Evolutionary conservation across 768 basidiomycete genomes (phyloP), one percentile per base, ranked within the genome.

Genomic region (Tulasnella sp.): DNA sequence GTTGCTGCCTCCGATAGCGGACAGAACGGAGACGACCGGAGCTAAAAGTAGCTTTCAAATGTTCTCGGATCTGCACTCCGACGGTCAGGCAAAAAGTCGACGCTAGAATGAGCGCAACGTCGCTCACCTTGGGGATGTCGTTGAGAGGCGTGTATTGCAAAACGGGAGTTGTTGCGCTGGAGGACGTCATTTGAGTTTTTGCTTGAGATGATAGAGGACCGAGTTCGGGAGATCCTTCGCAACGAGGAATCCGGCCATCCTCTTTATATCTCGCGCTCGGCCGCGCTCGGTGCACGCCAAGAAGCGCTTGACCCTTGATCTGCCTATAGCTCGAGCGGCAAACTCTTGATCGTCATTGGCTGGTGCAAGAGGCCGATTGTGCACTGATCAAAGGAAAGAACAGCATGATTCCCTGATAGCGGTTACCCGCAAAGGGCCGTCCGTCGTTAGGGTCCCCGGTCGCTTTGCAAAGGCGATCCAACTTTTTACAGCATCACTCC

Each of bases 1-100:
- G 88, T 86, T 95, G 94, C 69, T 91, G 89, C 85, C 92, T 95
- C 83, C 95, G 89, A 84, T 89, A 94, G 16, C 88, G 88, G 79
- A 95, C 87, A n/a, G 90, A 85, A 83, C 87, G 91, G 60, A 91
- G 89, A 84, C 92, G 94, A 22, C 93, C 93, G 1, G 90, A 86
- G 37, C 86, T 86, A 85, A 94, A 95, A 5, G 89, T 90, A 28
- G 87, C 86, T 37, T 86, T 87, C 37, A 95, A 86, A 72, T 88
- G 86, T 37, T 87, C 87, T 77, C 90, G 90, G 80, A 92, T 90
- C 93, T 94, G 28, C 24, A 12, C 16, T 24, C 9, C 22, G 40
- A 22, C n/a, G 9, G 60, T 24, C 28, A 34, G 42, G n/a, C n/a
- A 2, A 37, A 37, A 22, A 22, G 22, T 4, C n/a, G 5, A 69